Conservation (phyloP, 306 rosid genomes). For the Prunus campanulata region DNA sequence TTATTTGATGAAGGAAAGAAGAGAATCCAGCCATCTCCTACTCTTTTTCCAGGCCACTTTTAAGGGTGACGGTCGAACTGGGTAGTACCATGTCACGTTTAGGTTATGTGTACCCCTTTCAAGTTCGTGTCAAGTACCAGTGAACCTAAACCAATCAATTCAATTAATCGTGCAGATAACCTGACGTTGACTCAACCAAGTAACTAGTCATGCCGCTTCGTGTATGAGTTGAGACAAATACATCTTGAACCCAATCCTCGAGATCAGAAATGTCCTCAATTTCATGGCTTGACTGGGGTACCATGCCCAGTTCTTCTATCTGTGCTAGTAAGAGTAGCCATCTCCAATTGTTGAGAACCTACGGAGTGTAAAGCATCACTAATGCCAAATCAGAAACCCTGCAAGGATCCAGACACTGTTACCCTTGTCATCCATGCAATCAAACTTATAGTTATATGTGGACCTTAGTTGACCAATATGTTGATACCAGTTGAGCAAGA, state of each 20-base stretch:
- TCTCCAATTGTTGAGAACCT: too few relatives aligned
- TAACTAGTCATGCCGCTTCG: neutral
- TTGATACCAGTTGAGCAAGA: too few relatives aligned
- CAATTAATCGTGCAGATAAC: neutral
- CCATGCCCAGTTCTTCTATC: too few relatives aligned
- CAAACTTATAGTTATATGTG: too few relatives aligned
- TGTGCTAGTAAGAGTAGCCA: too few relatives aligned
- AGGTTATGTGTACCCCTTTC: neutral
- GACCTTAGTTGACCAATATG: too few relatives aligned
- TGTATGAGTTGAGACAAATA: neutral
- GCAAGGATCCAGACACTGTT: too few relatives aligned
- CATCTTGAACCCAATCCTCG: neutral
- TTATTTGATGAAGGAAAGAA: neutral
- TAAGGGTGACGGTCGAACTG: neutral
- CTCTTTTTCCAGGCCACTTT: neutral
- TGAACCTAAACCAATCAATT: neutral
- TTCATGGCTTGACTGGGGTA: too few relatives aligned
- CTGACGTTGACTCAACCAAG: neutral
- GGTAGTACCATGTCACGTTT: neutral
- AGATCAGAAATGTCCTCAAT: neutral
- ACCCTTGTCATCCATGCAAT: too few relatives aligned
- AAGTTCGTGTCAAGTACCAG: neutral
- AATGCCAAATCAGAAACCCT: too few relatives aligned
- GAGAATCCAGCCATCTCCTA: neutral
- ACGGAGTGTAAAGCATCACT: too few relatives aligned